Evolutionary conservation across 257 asterid genomes (phyloP), one percentile per base, ranked within the genome.

Genomic region (Solanum bukasovii): DNA sequence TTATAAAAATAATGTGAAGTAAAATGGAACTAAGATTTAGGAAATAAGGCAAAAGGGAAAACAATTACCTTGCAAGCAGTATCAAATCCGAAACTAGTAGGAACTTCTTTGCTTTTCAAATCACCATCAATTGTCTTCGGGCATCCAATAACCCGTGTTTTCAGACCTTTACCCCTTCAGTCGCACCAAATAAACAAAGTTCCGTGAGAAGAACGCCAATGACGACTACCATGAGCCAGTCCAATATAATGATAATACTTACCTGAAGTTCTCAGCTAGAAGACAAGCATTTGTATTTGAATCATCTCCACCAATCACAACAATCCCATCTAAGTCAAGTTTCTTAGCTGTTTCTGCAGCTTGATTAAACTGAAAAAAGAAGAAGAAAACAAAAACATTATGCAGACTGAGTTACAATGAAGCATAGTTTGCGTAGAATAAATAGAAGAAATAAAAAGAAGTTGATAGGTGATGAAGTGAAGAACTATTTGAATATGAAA

Each of bases 71-170:
- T 98, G 99, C 99, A 98, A 78, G 99, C 99, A 72, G 99, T 98
- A 87, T 98, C 99, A 89, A 98, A 98, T 31, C 99, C 99, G 86
- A 98, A 98, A 92, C 99, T 98, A 84, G 92, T 83, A 84, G 99
- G 99, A 83, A 98, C 99, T 92, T 98, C 99, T 90, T 93, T 95
- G 93, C 94, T 89, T 91, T 98, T 98, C 88, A 96, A 94, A 92
- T 98, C 99, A 90, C 99, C 99, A 86, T 98, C 99, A 78, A 98
- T 98, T 89, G 99, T 98, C 93, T 98, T 98, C 12, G 99, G 99
- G 85, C 99, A 98, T 91, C 99, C 99, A 89, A 98, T 93, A 61
- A 98, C 99, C 67, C 92, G 94, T 38, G 99, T 91, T 93, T 96
- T 98, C 95, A 98, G 49, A 25, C 95, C 95, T 67, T 93, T 96